phyloP scores from a whole-genome alignment of 805 yeast genomes.

The Saccharomycopsis schoenii region DNA sequence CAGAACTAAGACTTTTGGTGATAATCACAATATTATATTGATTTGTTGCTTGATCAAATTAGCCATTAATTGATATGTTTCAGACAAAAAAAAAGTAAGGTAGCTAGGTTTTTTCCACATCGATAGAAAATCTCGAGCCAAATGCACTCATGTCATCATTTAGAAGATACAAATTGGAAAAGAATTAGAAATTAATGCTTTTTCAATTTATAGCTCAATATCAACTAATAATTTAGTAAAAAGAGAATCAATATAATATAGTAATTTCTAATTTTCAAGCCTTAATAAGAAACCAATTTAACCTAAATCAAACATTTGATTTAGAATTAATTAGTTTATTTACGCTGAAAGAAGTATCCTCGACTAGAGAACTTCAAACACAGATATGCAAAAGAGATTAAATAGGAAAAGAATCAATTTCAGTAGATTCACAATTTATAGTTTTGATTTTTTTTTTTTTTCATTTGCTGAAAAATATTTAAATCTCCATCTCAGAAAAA shows the following conservation, averaged over 20 bases:
- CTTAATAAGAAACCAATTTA: neutral
- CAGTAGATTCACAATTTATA: neutral
- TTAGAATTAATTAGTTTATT: neutral
- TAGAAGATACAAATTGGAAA: slow-evolving; percentile 18
- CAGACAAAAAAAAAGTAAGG: slow-evolving; percentile 56
- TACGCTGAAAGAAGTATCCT: neutral
- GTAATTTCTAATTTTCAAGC: neutral
- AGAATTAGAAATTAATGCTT: neutral
- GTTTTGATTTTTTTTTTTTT: neutral
- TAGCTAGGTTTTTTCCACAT: slow-evolving; percentile 99
- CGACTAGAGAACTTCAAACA: neutral
- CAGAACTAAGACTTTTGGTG: neutral
- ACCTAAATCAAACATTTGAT: neutral
- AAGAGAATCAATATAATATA: neutral
- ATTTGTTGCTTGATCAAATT: neutral
- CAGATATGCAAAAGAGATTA: neutral
- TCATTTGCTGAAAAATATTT: neutral
- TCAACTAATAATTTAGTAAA: neutral
- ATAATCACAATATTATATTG: neutral
- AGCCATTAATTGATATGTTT: neutral
- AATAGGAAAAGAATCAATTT: neutral
- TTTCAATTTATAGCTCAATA: neutral
- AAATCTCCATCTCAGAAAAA: neutral
- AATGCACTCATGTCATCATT: slow-evolving; percentile 98
- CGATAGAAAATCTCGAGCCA: slow-evolving; percentile 97